Base-by-base conservation (phyloP, 805 yeast genomes). In the Huiozyma naganishii region DNA sequence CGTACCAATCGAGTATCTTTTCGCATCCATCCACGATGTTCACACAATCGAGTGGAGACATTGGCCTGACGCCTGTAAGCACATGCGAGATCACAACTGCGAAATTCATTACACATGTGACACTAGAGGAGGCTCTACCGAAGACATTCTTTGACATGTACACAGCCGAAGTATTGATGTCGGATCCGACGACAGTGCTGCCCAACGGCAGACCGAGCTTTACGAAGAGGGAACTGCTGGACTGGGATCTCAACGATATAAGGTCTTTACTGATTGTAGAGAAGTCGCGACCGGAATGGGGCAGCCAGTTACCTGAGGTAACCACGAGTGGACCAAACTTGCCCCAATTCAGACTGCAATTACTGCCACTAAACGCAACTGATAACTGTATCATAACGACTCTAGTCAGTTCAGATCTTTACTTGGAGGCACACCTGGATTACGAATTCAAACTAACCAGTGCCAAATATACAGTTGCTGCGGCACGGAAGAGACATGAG, bases 231-330 rank as follows among this genome's bases (percentile, higher is more conserved):
- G 76, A 74, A 11, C 65, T 83, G 36, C 64, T 77, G 27, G 83
- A 80, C 58, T 83, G 90, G 90, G 79, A 74, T 40, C 55, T 79
- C 41, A 83, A 83, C 58, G 89, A 81, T 57, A 64, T 79, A 13
- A 65, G 90, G 37, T 78, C 87, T 1, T 59, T 81, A 29, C 62
- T 83, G 33, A 77, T 83, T 28, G 67, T 79, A 23, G 73, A 69
- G 30, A 62, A 57, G 27, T 50, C 74, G 34, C 64, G 62, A 41
- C 76, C 77, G 5, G 79, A 74, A 52, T 81, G 87, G 86, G 64
- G 68, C 11, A 66, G 66, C 6, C 66, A 63, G 44, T 45, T 79
- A 6, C 86, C 85, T 0, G 52, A 58, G 23, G 64, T 76, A 6
- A 37, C 48, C 29, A 49, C 49, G 8, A 47, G 41, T 33, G 52